phyloP scores from a whole-genome alignment of 176 grass and related monocot species.

The Triticum dicoccoides region DNA sequence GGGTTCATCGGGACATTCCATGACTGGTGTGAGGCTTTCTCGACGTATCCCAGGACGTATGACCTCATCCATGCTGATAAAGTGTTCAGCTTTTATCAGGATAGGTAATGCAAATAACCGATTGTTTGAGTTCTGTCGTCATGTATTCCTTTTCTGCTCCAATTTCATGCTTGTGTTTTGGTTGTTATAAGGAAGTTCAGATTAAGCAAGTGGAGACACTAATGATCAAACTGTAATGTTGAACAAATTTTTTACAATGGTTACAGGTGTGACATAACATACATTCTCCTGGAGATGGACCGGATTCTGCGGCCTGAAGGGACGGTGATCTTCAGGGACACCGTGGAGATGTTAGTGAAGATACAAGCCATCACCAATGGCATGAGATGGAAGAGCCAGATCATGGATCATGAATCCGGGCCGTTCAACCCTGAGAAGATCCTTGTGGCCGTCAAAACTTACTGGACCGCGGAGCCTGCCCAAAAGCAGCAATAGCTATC shows the following conservation, averaged over 20 bases:
- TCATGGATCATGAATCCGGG: constrained; percentile 71
- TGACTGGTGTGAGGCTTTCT: constrained; percentile 91
- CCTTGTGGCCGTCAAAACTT: constrained; percentile 72
- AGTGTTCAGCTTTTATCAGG: constrained; percentile 59
- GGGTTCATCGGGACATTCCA: constrained; percentile 78
- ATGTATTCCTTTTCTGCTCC: background rate
- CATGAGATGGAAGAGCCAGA: constrained; percentile 72
- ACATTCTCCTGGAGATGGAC: constrained; percentile 55
- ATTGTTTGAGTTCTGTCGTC: background rate
- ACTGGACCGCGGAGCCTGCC: constrained; percentile 55
- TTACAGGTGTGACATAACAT: no score
- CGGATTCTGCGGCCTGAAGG: constrained; percentile 66
- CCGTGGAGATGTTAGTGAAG: constrained; percentile 49
- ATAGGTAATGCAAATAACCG: constrained; percentile 44
- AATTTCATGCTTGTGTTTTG: background rate
- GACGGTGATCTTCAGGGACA: constrained; percentile 65
- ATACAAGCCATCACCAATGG: constrained; percentile 44
- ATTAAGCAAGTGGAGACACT: background rate
- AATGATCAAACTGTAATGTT: no score
- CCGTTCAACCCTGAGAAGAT: constrained; percentile 76
- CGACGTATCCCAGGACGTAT: constrained; percentile 86
- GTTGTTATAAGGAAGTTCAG: background rate
- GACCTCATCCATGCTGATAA: constrained; percentile 78
- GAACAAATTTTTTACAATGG: no score
- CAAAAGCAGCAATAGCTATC: constrained; percentile 28